Percentiles rank a stretch among this genome's conserved stretches.
Conservation (phyloP, 352 stramenopile species). For the Phytophthora hybrid region DNA sequence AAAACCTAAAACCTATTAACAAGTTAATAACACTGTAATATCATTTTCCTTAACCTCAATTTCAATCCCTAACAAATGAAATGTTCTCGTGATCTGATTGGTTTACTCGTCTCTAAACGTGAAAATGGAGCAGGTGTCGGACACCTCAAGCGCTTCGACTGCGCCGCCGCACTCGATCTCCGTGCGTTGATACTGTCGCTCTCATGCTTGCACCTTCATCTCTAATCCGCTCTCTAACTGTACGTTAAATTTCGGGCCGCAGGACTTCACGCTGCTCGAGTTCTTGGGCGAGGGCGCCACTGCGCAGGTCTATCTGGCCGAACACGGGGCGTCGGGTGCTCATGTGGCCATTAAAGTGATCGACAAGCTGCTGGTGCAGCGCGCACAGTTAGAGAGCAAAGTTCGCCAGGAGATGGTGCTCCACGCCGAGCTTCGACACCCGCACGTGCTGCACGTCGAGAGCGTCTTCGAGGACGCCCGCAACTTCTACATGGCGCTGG, state of each 20-base stretch:
- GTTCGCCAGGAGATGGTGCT: constrained; percentile 78
- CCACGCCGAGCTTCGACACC: constrained; percentile 65
- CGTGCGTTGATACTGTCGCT: constrained; percentile 9
- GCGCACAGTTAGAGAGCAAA: constrained; percentile 66
- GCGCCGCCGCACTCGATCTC: constrained; percentile 27
- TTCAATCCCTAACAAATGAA: neutral
- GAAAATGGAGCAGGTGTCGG: constrained; percentile 15
- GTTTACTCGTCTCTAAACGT: neutral
- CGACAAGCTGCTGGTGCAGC: constrained; percentile 76
- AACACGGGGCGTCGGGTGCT: constrained; percentile 42
- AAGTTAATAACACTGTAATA: neutral
- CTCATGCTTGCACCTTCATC: neutral
- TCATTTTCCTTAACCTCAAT: neutral
- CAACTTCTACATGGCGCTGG: constrained; percentile 82
- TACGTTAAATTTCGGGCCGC: neutral
- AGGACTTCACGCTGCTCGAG: constrained; percentile 79
- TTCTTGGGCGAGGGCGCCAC: constrained; percentile 82
- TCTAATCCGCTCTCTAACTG: constrained; percentile 7
- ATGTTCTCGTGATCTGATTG: neutral
- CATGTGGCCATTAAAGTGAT: constrained; percentile 86
- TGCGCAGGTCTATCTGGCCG: constrained; percentile 79
- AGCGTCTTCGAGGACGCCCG: constrained; percentile 79
- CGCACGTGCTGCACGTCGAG: constrained; percentile 62
- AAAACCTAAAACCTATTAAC: neutral
- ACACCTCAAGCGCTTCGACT: neutral